phyloP scores from a whole-genome alignment of 2,329 filamentous ascomycete genomes.

The Ceratocystiopsis brevicomis region DNA sequence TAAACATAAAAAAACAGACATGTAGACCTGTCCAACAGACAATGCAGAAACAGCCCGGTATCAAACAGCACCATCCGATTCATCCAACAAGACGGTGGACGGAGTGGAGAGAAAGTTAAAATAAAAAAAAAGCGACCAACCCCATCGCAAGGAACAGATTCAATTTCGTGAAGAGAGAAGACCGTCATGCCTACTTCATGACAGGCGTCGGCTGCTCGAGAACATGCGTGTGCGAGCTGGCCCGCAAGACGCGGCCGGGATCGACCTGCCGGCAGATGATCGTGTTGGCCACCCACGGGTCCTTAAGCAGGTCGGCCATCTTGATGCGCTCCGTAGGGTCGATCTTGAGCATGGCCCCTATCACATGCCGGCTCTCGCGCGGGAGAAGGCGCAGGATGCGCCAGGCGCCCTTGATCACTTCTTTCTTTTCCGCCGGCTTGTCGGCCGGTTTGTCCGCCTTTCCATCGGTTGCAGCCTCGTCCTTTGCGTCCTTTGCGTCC shows the following conservation, averaged over 20 bases:
- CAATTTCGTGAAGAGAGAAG: too few relatives aligned
- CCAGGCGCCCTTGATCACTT: slow-evolving; percentile 84
- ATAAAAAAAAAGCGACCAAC: neutral
- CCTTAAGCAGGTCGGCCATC: slow-evolving; percentile 68
- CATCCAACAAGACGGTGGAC: neutral
- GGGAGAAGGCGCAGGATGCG: slow-evolving; percentile 72
- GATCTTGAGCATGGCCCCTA: slow-evolving; percentile 81
- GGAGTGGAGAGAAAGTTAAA: neutral
- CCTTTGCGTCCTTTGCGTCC: neutral
- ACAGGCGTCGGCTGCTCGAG: slow-evolving; percentile 48
- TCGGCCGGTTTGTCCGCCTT: slow-evolving; percentile 9
- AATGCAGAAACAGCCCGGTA: neutral
- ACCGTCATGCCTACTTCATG: slow-evolving; percentile 4
- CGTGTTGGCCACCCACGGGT: slow-evolving; percentile 77
- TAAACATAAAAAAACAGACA: neutral
- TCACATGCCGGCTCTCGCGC: slow-evolving; percentile 73
- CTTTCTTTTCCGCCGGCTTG: slow-evolving; percentile 35
- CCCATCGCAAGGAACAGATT: neutral
- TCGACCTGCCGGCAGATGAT: slow-evolving; percentile 67
- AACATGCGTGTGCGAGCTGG: slow-evolving; percentile 64
- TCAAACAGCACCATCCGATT: neutral
- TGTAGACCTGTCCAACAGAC: neutral
- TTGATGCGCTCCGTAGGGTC: slow-evolving; percentile 67
- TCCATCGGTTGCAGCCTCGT: neutral
- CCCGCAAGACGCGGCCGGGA: slow-evolving; percentile 48